Conservation (phyloP, 2,329 filamentous ascomycete genomes). For the Ciborinia camelliae region DNA sequence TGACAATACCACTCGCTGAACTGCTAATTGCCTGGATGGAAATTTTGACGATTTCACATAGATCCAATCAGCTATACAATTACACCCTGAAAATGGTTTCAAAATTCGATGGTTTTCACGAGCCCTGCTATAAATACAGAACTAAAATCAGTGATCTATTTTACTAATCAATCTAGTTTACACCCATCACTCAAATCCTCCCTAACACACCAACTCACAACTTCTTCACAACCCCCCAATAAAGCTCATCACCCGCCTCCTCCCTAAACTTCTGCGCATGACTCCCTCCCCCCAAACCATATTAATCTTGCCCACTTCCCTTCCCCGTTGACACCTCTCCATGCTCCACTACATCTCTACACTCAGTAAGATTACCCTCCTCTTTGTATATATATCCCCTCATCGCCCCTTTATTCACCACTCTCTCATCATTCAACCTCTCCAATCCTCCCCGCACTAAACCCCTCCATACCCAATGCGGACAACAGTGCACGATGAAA, state of each 20-base stretch:
- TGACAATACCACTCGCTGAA: neutral
- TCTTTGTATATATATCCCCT: constrained; percentile 34
- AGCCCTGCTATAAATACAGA: neutral
- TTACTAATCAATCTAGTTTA: neutral
- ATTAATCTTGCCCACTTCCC: constrained; percentile 25
- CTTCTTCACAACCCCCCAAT: constrained; percentile 31
- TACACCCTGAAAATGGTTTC: neutral
- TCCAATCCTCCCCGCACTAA: constrained; percentile 30
- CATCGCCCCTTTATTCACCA: constrained; percentile 22
- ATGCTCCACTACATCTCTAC: constrained; percentile 22
- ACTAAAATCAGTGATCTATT: no score
- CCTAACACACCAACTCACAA: constrained; percentile 22
- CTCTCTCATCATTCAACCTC: constrained; percentile 23
- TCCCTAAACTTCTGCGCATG: constrained; percentile 34
- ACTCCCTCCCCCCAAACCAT: constrained; percentile 25
- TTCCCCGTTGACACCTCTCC: constrained; percentile 16
- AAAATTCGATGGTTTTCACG: neutral
- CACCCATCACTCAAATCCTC: neutral
- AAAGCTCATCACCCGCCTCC: constrained; percentile 29
- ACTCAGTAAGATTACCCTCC: constrained; percentile 25
- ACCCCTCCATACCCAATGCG: constrained; percentile 30
- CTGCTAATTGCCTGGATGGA: neutral
- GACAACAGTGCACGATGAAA: constrained; percentile 30
- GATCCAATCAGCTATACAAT: neutral
- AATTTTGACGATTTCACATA: neutral